Evolutionary conservation across 1,284 basidiomycete species (phyloP), one percentile per base, ranked within the genome.

Genomic region (Ustilago xerochloae): DNA sequence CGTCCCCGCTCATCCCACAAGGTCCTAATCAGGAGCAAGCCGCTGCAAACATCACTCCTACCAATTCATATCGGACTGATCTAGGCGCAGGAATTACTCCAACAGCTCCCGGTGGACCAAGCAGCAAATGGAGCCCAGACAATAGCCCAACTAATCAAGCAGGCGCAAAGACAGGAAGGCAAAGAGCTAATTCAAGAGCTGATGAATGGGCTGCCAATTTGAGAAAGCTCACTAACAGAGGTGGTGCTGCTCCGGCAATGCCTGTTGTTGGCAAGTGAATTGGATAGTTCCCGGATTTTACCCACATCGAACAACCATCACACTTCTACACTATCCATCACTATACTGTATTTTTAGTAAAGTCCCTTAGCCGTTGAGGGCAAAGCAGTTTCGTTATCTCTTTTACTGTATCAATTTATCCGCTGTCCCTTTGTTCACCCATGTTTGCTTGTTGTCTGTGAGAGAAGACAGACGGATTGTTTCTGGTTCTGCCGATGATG

Each of bases 131-230:
- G 65, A 70, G 55, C 35, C 66, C 63, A 6, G 54, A 61, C 16
- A 47, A 50, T 24, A 68, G 60, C n/a, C 60, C 66, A 0, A 48
- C 54, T 2, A 22, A 32, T 18, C 35, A 51, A 39, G 28, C 29
- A 4, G 29, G 24, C 0, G 16, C 29, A 47, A 54, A 13, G 39
- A 36, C 6, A 53, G 15, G n/a, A 3, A 41, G 68, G 18, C 54
- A 65, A n/a, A 22, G 73, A 28, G 73, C 67, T 28, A 63, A 71
- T 18, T 64, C 63, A 6, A 26, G 63, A 1, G 68, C 68, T 9
- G 68, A 75, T 58, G 73, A 75, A 41, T 75, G 67, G 67, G 73
- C 64, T 1, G 60, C 64, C 32, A 68, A 56, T 35, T 36, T 67
- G 36, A 45, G 51, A 1, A 65, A 61, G 32, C 38, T 65, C 4